A percentile compares a stretch with the other conserved stretches of the same genome.
Evolutionary conservation across 345 rosid species (phyloP).

Genomic region (Gossypium arboreum): DNA sequence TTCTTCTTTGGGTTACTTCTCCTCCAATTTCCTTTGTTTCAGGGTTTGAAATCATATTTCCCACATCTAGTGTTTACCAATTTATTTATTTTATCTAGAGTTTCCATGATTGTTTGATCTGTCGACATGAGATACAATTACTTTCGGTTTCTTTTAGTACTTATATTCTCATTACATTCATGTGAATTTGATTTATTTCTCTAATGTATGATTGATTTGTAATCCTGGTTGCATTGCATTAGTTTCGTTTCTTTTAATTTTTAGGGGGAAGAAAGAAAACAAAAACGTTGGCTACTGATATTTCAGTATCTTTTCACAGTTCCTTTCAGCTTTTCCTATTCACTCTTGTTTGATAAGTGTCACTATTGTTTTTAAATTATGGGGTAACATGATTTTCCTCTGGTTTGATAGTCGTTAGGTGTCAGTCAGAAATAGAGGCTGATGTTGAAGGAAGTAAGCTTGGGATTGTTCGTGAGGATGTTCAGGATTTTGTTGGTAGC

Average conservation of each 20-base stretch:
- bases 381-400: neutral
- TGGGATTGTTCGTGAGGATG: constrained; percentile 67
- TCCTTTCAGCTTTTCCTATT: neutral
- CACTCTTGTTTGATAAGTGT: neutral
- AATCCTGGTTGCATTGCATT: constrained; percentile 6
- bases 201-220: neutral
- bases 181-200: neutral
- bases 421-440: constrained; percentile 31
- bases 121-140: constrained; percentile 7
- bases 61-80: constrained; percentile 37
- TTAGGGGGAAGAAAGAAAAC: neutral
- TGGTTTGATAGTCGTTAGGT: constrained; percentile 49
- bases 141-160: neutral
- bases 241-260: neutral
- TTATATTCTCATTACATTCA: neutral
- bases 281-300: neutral
- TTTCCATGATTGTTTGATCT: constrained; percentile 18
- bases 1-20: constrained; percentile 65
- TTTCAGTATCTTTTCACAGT: no score
- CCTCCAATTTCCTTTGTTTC: constrained; percentile 62
- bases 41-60: constrained; percentile 40
- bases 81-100: neutral
- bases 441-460: constrained; percentile 57
- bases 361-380: neutral
- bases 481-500: constrained; percentile 44